Evolutionary conservation across 805 yeast genomes (phyloP), one percentile per base, ranked within the genome.

Genomic region (Barnettozyma californica): DNA sequence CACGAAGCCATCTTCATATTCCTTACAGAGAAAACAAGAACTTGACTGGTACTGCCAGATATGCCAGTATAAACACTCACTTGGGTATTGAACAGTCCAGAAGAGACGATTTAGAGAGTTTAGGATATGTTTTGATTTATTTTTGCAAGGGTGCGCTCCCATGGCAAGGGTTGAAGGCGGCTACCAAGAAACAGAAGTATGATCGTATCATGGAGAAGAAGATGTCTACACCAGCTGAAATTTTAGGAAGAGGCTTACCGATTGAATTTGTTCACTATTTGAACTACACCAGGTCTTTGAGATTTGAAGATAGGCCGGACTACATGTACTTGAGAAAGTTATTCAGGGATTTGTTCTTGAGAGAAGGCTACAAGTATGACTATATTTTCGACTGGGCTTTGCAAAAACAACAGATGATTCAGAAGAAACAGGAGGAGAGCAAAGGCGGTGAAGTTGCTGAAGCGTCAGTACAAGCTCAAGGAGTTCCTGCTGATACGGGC

Each of bases 91-190:
- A 92, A 67, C 99, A 92, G 70, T 83, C 90, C 59, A 83, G 99
- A 73, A 81, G 99, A 67, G 99, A 92, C 69, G 99, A 92, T 67
- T 77, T 92, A 60, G 99, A 94, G 71, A 84, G 94, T 53, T 77
- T 92, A 62, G 98, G 97, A 44, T 92, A 92, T 65, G 97, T 92
- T 46, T 76, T 94, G 59, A 87, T 92, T 59, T 92, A 92, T 70
- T 94, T 92, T 66, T 86, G 96, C 68, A 81, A 96, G 50, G 98
- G 99, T 40, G 86, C 95, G 16, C 79, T 92, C 61, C 99, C 99
- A 47, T 92, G 99, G 99, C 99, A 92, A 70, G 99, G 99, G 4
- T 78, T 92, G 62, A 90, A 90, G 69, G 99, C 98, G 36, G 94
- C 92, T 23, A 89, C 97, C 14, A 92, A 92, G 72, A 87, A 95